Percentiles rank a stretch among this genome's conserved stretches.
phyloP scores from a whole-genome alignment of 176 grass and related monocot species.

The Oryza australiensis region DNA sequence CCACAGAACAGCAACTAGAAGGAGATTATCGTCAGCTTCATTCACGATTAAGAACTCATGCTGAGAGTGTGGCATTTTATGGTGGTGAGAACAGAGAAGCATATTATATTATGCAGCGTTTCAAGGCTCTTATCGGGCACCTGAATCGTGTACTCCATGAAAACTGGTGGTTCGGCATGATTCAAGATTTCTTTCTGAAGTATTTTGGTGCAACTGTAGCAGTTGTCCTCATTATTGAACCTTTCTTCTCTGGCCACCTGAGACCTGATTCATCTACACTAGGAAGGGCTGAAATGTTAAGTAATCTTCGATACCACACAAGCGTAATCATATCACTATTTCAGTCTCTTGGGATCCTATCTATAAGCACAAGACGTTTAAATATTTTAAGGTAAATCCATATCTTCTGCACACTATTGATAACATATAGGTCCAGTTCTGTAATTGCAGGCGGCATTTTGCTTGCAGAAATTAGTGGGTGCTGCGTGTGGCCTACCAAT shows the following conservation, averaged over 20 bases:
- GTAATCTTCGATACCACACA: conserved; percentile 98
- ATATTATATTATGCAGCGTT: conserved; percentile 79
- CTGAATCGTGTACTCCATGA: conserved; percentile 88
- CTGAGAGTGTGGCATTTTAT: conserved; percentile 99
- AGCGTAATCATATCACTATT: conserved; percentile 97
- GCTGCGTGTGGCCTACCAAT: not conserved
- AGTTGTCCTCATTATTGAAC: conserved; percentile 96
- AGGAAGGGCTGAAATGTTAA: conserved; percentile 98
- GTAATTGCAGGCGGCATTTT: not conserved
- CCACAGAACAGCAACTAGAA: conserved; percentile 91
- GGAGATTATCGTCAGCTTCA: conserved; percentile 98
- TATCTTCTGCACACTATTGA: conserved; percentile 22
- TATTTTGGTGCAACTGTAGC: conserved; percentile 97
- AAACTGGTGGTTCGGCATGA: conserved; percentile 99
- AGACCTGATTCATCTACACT: conserved; percentile 92
- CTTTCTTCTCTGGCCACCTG: conserved; percentile 91
- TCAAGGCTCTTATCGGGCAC: conserved; percentile 76
- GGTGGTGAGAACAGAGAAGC: conserved; percentile 91
- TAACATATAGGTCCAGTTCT: conserved; percentile 4
- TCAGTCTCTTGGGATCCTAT: conserved; percentile 89
- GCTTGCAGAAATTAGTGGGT: conserved; percentile 14
- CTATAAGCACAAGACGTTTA: conserved; percentile 90
- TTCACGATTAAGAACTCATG: conserved; percentile 92
- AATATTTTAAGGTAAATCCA: conserved; percentile 81
- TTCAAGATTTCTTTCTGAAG: conserved; percentile 98